These are phyloP conservation scores for Diplocarpon rosae DNA, from an alignment of 2,329 filamentous ascomycete species.

Conservation along the genomic window DNA sequence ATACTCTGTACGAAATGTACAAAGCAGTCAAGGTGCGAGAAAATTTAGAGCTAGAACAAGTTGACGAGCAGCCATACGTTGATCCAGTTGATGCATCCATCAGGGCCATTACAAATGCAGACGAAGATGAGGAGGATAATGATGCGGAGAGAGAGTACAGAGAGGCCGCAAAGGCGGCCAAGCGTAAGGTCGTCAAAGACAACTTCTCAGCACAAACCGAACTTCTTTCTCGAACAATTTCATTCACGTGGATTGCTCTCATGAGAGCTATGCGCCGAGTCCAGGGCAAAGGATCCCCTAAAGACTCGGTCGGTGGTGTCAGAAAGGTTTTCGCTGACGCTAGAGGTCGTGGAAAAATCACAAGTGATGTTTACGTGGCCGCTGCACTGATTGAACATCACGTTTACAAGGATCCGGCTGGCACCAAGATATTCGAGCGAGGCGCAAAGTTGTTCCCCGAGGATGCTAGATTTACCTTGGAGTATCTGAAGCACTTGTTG, in stretches of 20 bases:
- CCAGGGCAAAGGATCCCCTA: constrained; percentile 63
- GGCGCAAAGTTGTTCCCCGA: constrained; percentile 89
- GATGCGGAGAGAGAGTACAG: constrained; percentile 28
- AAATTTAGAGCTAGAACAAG: constrained; percentile 42
- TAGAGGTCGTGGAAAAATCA: constrained; percentile 73
- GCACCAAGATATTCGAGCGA: constrained; percentile 90
- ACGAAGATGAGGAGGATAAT: constrained; percentile 37
- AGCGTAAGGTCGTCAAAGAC: constrained; percentile 50
- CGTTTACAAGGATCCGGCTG: constrained; percentile 88
- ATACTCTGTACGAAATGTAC: constrained; percentile 79
- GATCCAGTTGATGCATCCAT: constrained; percentile 27
- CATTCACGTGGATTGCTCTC: constrained; percentile 88
- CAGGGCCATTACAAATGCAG: constrained; percentile 34
- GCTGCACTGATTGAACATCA: constrained; percentile 89
- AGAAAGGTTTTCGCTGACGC: constrained; percentile 85
- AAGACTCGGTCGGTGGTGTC: constrained; percentile 44
- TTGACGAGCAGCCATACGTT: constrained; percentile 38
- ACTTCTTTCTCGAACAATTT: constrained; percentile 72
- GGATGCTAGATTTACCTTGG: constrained; percentile 84
- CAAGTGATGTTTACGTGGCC: constrained; percentile 89
- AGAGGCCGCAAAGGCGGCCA: constrained; percentile 43
- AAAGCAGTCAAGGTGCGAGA: constrained; percentile 59
- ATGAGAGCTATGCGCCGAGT: constrained; percentile 91
- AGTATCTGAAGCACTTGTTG: constrained; percentile 92
- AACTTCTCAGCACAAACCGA: constrained; percentile 63